phyloP scores from a whole-genome alignment of 2,329 filamentous ascomycete genomes.

The Claviceps sp. region DNA sequence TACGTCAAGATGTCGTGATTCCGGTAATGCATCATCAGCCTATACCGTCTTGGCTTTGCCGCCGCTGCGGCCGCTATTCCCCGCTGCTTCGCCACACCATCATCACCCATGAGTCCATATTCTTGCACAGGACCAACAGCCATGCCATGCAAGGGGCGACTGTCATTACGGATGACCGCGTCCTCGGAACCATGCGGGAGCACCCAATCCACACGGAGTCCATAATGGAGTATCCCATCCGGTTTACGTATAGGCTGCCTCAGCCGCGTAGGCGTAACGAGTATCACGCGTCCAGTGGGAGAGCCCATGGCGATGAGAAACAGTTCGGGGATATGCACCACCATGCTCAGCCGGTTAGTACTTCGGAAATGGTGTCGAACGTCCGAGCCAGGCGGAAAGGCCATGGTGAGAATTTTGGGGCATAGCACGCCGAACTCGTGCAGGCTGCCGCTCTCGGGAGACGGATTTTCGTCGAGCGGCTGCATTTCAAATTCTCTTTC shows the following conservation, averaged over 20 bases:
- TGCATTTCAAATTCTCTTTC: conserved; percentile 35
- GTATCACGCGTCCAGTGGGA: conserved; percentile 49
- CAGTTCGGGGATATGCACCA: conserved; percentile 53
- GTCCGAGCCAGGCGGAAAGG: conserved; percentile 10
- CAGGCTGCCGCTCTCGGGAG: conserved; percentile 8
- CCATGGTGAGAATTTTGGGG: conserved; percentile 17
- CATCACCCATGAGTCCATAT: conserved; percentile 12
- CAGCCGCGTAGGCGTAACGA: conserved; percentile 41
- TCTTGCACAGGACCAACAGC: conserved; percentile 52
- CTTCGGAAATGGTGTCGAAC: conserved; percentile 17
- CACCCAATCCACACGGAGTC: conserved; percentile 40
- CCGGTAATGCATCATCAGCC: conserved; percentile 58
- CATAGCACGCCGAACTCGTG: conserved; percentile 20
- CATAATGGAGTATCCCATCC: conserved; percentile 18
- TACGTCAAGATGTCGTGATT: conserved; percentile 60
- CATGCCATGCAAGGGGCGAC: conserved; percentile 48
- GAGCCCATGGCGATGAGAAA: conserved; percentile 54
- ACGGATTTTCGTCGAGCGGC: conserved; percentile 13
- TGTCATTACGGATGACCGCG: conserved; percentile 25
- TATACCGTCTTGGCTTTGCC: conserved; percentile 37
- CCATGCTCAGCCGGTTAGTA: conserved; percentile 40
- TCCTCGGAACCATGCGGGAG: conserved; percentile 37
- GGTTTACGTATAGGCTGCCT: conserved; percentile 11
- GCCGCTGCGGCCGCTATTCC: conserved; percentile 7
- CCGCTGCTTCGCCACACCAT: conserved; percentile 5